Base-by-base conservation (phyloP, 768 basidiomycete genomes). In the Fomitopsis serialis region DNA sequence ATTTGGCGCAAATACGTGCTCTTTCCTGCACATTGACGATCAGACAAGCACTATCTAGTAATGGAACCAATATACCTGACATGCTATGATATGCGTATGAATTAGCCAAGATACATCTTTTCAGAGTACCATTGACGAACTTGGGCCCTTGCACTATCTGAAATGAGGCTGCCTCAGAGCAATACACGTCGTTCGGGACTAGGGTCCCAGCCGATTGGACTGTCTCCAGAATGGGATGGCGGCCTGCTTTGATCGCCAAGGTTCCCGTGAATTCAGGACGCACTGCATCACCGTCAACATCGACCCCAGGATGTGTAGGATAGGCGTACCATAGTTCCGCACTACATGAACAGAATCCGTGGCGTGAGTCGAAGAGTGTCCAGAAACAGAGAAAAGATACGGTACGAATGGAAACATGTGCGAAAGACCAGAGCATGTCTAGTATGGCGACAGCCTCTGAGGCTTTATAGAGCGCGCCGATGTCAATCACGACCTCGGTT, bases 101-200 rank as follows among this genome's bases (percentile, higher is more conserved):
- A 44, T 32, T 32, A 32, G 29, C 29, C 29, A 32, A n/a, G n/a
- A n/a, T n/a, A n/a, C n/a, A n/a, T n/a, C n/a, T n/a, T n/a, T n/a
- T n/a, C n/a, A n/a, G n/a, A n/a, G n/a, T n/a, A n/a, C 36, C 43
- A 54, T 44, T 56, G 40, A 10, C 34, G 42, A 61, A 91, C 90
- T 92, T 92, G 2, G 92, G 92, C 0, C 95, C 95, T 57, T 91
- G 92, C 29, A 99, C 79, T 27, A 98, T 80, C 68, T 98, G 94
- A 64, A 99, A 98, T 1, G 80, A 79, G 2, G 92, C 86, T 1
- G 88, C 80, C 54, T 87, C 81, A 53, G 85, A 89, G 61, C 90
- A 90, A 61, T 90, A 99, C 1, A 89, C 84, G 64, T 98, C 96
- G 62, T 98, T 98, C 3, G 91, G 79, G 2, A 98, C 83, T 24